A percentile compares a stretch with the other conserved stretches of the same genome.
These are phyloP conservation scores for Botryobasidium botryosum DNA, from an alignment of 768 basidiomycete genomes.

Conservation along the genomic window DNA sequence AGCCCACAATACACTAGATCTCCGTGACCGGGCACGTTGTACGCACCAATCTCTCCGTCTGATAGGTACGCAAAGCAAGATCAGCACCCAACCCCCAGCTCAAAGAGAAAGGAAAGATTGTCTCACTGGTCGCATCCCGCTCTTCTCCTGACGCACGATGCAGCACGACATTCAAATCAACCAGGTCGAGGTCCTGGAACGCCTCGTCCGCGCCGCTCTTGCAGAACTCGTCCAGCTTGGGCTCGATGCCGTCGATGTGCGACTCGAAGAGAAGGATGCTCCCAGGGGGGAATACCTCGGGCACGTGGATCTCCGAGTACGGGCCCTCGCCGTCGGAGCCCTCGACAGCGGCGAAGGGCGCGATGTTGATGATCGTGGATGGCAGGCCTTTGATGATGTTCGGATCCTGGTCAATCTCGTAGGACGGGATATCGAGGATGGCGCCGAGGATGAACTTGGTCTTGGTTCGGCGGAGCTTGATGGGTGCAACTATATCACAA, in stretches of 20 bases:
- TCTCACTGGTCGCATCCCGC: slow-evolving; percentile 53
- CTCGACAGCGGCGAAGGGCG: slow-evolving; percentile 38
- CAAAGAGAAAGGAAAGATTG: background rate
- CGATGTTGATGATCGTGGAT: slow-evolving; percentile 46
- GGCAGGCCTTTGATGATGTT: slow-evolving; percentile 54
- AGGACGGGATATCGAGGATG: slow-evolving; percentile 47
- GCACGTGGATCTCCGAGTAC: slow-evolving; percentile 64
- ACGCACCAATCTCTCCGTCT: slow-evolving; percentile 60
- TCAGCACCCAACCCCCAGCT: background rate
- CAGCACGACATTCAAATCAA: slow-evolving; percentile 80
- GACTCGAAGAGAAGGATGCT: slow-evolving; percentile 89
- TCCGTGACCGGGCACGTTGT: slow-evolving; percentile 61
- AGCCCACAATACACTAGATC: slow-evolving; percentile 80
- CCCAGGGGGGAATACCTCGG: slow-evolving; percentile 87
- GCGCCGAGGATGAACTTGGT: slow-evolving; percentile 73
- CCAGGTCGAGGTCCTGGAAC: slow-evolving; percentile 53
- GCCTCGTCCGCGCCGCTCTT: slow-evolving; percentile 51
- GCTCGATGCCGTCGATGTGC: slow-evolving; percentile 55
- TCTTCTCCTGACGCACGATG: slow-evolving; percentile 86
- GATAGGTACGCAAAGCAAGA: background rate
- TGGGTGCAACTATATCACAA: slow-evolving; percentile 52
- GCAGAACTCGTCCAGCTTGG: slow-evolving; percentile 57
- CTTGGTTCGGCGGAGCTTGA: slow-evolving; percentile 64
- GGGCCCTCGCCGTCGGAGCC: slow-evolving; percentile 49
- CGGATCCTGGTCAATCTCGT: slow-evolving; percentile 33